phyloP scores from a whole-genome alignment of 257 asterid species.

The Catharanthus roseus region DNA sequence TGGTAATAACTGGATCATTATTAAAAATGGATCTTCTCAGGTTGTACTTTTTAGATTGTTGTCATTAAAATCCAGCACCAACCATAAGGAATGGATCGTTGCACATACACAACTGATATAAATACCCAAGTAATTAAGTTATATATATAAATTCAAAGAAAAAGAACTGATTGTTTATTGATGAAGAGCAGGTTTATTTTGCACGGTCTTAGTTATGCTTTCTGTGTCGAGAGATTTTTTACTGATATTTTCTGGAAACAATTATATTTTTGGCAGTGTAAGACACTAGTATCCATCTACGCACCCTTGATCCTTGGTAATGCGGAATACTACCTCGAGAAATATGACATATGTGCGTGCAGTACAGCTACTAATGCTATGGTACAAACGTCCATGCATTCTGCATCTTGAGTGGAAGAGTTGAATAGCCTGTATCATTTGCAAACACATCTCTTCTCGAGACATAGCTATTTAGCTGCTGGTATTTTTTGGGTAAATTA shows the following conservation, averaged over 20 bases:
- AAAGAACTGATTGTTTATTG: constrained; percentile 1
- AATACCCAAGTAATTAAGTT: not conserved
- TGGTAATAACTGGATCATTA: not conserved
- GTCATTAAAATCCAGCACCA: not conserved
- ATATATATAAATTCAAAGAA: too few species aligned
- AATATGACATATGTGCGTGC: constrained; percentile 66
- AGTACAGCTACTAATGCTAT: constrained; percentile 22
- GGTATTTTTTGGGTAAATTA: too few species aligned
- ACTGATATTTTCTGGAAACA: not conserved
- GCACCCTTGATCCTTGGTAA: constrained; percentile 65
- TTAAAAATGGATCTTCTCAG: not conserved
- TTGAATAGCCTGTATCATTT: not conserved
- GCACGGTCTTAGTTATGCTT: not conserved
- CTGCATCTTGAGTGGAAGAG: constrained; percentile 39
- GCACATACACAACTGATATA: not conserved
- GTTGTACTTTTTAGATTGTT: not conserved
- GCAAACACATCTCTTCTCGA: too few species aligned
- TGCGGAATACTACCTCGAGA: constrained; percentile 68
- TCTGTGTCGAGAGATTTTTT: not conserved
- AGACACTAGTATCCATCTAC: constrained; percentile 73
- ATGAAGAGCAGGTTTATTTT: not conserved
- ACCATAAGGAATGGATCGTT: not conserved
- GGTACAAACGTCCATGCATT: constrained; percentile 28
- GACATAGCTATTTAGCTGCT: not conserved
- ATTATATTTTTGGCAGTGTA: constrained; percentile 49